Evolutionary conservation across 1,284 basidiomycete species (phyloP), one percentile per base, ranked within the genome.

Genomic region (Tranzscheliella williamsii): DNA sequence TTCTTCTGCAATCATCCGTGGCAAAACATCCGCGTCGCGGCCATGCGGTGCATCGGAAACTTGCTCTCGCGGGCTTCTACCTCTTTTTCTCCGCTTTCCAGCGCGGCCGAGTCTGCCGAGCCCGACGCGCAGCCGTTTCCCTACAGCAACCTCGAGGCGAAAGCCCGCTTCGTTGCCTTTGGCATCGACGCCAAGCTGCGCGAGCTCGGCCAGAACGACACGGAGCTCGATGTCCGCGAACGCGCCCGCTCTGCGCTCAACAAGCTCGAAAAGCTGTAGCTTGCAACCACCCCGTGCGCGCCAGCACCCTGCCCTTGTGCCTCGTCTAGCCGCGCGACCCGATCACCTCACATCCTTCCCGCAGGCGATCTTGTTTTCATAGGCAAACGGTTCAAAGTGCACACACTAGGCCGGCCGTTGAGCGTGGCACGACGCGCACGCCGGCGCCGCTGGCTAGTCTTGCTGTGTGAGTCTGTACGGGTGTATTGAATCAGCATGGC

Each of bases 1-100:
- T 67, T 44, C 42, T 72, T 75, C 42, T 48, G 50, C 41, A 61
- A 61, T 27, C 63, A 66, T 24, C 56, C 56, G 11, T 55, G 50
- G 52, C 52, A 56, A 30, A 53, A 56, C 16, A 29, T 66, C 16
- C 42, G 63, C 9, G 53, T 53, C 5, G 63, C 63, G 15, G 63
- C 45, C 12, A 46, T 53, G 4, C 39, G 63, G 20, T 66, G 63
- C 24, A 36, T 55, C 4, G 50, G 49, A 5, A 66, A 66, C 31
- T 41, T 66, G 2, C 27, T 56, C 8, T 44, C 48, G 15, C 32
- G 40, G 22, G n/a, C 42, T 29, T 51, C 55, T 21, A 37, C 21
- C 13, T 13, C 35, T 5, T 13, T 6, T 18, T 9, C 9, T 18
- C 11, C 12, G 8, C 11, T 18, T 34, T 22, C 33, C 13, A 4